A percentile compares a stretch with the other conserved stretches of the same genome.
Evolutionary conservation across 2,329 filamentous ascomycete species (phyloP).

Genomic region (Fusarium sp.): DNA sequence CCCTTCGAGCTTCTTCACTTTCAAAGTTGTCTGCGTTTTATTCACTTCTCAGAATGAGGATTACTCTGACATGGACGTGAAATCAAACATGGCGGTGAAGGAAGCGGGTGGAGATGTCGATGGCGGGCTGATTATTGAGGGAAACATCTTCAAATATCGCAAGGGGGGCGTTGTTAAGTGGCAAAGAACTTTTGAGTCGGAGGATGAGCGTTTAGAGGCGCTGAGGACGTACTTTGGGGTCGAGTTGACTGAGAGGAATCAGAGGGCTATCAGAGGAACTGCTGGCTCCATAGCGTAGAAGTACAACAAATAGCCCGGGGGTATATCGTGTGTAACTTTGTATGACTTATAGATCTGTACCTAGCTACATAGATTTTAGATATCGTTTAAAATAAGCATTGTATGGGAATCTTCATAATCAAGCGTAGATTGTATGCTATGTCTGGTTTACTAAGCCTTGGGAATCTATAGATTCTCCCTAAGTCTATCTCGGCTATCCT

Average conservation of each 20-base stretch:
- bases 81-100: not conserved
- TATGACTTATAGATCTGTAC: no score
- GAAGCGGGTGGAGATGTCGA: not conserved
- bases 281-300: conserved; percentile 9
- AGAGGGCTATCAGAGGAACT: conserved; percentile 20
- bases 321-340: no score
- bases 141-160: conserved; percentile 4
- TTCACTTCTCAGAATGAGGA: conserved; percentile 24
- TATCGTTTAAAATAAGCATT: no score
- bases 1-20: conserved; percentile 31
- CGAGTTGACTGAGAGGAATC: not conserved
- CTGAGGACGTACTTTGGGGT: conserved; percentile 20
- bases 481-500: no score
- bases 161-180: conserved; percentile 5
- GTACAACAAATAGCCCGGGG: not conserved
- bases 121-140: conserved; percentile 22
- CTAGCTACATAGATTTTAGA: no score
- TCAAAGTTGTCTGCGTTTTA: conserved; percentile 16
- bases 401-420: no score
- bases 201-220: conserved; percentile 7
- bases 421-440: no score
- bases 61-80: not conserved
- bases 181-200: conserved; percentile 10
- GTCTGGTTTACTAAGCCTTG: no score
- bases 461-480: no score